These are phyloP conservation scores for Cordyceps farinosa DNA, from an alignment of 2,329 filamentous ascomycete species.

Conservation along the genomic window DNA sequence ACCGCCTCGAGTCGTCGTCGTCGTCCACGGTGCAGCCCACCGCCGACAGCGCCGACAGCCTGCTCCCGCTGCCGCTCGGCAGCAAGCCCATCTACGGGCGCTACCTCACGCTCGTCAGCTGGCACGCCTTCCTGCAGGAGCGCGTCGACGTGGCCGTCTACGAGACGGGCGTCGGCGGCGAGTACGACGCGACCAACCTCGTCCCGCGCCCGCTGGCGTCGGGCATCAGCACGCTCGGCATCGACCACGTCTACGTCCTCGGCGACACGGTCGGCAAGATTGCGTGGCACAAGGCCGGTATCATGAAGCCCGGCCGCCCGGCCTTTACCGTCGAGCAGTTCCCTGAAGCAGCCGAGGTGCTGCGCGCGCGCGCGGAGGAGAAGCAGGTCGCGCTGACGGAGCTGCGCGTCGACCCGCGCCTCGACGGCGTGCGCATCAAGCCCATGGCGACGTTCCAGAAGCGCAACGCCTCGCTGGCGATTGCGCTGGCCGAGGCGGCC, in stretches of 20 bases:
- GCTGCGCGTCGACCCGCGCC: slow-evolving; percentile 43
- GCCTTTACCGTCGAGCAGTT: slow-evolving; percentile 58
- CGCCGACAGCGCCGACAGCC: background rate
- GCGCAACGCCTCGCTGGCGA: slow-evolving; percentile 52
- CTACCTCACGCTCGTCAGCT: slow-evolving; percentile 63
- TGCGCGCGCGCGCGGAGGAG: slow-evolving; percentile 50
- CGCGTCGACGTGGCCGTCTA: slow-evolving; percentile 60
- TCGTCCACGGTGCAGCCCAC: slow-evolving; percentile 17
- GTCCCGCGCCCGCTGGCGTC: slow-evolving; percentile 55
- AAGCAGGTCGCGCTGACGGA: slow-evolving; percentile 46
- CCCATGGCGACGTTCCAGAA: slow-evolving; percentile 57
- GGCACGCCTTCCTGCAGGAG: slow-evolving; percentile 63
- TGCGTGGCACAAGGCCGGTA: slow-evolving; percentile 71
- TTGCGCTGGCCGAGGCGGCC: slow-evolving; percentile 50
- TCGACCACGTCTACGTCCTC: slow-evolving; percentile 64
- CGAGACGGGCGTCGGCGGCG: slow-evolving; percentile 65
- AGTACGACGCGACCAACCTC: slow-evolving; percentile 66
- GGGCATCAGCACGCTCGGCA: slow-evolving; percentile 63
- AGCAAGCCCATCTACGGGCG: slow-evolving; percentile 56
- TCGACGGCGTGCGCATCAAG: slow-evolving; percentile 45
- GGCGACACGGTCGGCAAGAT: slow-evolving; percentile 63
- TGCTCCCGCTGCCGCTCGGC: slow-evolving; percentile 33
- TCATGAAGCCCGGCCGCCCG: slow-evolving; percentile 58
- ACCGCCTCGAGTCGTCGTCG: slow-evolving; percentile 42
- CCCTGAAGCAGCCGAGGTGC: slow-evolving; percentile 41